A percentile compares a stretch with the other conserved stretches of the same genome.
Conservation (phyloP, 2,329 filamentous ascomycete genomes). For the Alternaria tenuissima region DNA sequence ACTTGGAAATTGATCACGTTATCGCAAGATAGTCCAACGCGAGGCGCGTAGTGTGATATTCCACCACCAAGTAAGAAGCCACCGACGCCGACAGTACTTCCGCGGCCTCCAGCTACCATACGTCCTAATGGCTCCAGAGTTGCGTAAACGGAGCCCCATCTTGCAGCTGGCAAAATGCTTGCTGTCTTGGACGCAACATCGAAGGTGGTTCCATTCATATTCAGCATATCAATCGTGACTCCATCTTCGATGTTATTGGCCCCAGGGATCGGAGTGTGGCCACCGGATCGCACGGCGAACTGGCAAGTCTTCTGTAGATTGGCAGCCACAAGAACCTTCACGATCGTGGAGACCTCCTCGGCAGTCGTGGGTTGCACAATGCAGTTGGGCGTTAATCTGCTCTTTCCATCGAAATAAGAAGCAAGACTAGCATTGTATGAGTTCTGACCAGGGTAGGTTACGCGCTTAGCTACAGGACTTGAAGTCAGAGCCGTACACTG, state of each 20-base stretch:
- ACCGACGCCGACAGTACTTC: constrained; percentile 36
- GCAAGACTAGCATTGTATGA: constrained; percentile 6
- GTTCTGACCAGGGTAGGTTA: constrained; percentile 9
- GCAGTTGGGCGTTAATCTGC: constrained; percentile 20
- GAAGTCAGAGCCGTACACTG: not conserved
- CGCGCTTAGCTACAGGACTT: not conserved
- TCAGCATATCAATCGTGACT: constrained; percentile 34
- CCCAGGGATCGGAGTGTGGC: constrained; percentile 33
- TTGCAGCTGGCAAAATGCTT: constrained; percentile 20
- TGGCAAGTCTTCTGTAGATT: not conserved
- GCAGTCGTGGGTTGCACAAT: constrained; percentile 27
- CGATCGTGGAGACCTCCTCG: constrained; percentile 20
- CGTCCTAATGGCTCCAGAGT: constrained; percentile 32
- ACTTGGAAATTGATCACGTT: constrained; percentile 42
- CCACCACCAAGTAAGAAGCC: constrained; percentile 40
- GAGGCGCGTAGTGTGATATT: constrained; percentile 31
- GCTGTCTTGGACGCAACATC: constrained; percentile 3
- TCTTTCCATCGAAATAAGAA: constrained; percentile 11
- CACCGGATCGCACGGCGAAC: constrained; percentile 33
- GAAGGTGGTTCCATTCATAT: constrained; percentile 23
- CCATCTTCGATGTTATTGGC: constrained; percentile 36
- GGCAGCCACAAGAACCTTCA: constrained; percentile 19
- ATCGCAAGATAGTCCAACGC: constrained; percentile 34
- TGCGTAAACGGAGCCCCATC: constrained; percentile 29
- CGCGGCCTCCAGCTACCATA: constrained; percentile 37